Conservation (phyloP, 352 stramenopile genomes). For the Phytophthora vignae region DNA sequence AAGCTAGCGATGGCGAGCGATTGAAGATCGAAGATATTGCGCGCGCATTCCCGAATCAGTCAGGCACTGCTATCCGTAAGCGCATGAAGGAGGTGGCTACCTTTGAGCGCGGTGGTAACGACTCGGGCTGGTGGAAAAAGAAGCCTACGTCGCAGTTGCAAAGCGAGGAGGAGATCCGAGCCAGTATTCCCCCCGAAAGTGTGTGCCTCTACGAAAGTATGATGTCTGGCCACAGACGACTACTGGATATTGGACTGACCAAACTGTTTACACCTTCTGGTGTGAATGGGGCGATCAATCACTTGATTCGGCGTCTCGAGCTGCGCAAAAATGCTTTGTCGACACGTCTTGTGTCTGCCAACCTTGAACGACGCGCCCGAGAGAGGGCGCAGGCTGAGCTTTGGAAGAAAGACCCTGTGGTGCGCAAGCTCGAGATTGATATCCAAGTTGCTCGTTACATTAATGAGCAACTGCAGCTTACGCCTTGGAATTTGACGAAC, state of each 20-base stretch:
- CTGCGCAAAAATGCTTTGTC: slow-evolving; percentile 66
- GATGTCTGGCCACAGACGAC: slow-evolving; percentile 84
- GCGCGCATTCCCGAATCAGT: slow-evolving; percentile 84
- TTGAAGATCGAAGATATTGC: slow-evolving; percentile 89
- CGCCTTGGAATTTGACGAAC: slow-evolving; percentile 86
- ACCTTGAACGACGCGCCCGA: slow-evolving; percentile 58
- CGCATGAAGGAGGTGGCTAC: slow-evolving; percentile 88
- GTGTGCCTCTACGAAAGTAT: slow-evolving; percentile 90
- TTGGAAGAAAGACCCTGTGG: slow-evolving; percentile 72
- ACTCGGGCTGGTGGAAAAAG: slow-evolving; percentile 88
- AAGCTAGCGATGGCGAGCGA: slow-evolving; percentile 77
- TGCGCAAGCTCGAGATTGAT: slow-evolving; percentile 80
- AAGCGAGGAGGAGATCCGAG: slow-evolving; percentile 81
- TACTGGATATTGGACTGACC: slow-evolving; percentile 82
- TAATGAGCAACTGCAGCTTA: slow-evolving; percentile 79
- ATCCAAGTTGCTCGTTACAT: slow-evolving; percentile 88
- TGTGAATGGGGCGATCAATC: slow-evolving; percentile 77
- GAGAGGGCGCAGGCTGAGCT: slow-evolving; percentile 76
- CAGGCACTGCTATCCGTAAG: slow-evolving; percentile 83
- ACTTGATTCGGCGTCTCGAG: slow-evolving; percentile 80
- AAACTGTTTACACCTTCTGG: slow-evolving; percentile 82
- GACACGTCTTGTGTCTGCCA: slow-evolving; percentile 56
- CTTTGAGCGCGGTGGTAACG: slow-evolving; percentile 85
- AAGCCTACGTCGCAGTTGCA: slow-evolving; percentile 67
- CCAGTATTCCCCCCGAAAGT: slow-evolving; percentile 77